phyloP scores from a whole-genome alignment of 306 rosid genomes.

The Inga laurina region DNA sequence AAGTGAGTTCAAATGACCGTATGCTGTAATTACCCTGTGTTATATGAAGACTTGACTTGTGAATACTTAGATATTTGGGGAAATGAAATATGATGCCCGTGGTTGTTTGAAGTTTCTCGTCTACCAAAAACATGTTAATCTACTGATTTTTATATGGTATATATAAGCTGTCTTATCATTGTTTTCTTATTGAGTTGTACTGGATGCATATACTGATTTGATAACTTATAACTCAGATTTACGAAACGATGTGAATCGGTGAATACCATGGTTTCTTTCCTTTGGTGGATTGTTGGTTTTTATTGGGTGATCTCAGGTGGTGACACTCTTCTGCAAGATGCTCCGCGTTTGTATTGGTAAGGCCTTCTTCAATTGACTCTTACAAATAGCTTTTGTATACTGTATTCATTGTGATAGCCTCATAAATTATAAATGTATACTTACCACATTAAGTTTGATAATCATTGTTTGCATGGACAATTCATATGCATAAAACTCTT shows the following conservation, averaged over 20 bases:
- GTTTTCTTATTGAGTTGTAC: conserved; percentile 19
- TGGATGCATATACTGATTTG: conserved; percentile 42
- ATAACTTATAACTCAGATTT: conserved; percentile 45
- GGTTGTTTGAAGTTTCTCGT: conserved; percentile 18
- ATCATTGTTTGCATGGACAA: not conserved
- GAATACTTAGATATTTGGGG: not conserved
- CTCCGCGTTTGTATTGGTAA: conserved; percentile 93
- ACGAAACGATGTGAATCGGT: conserved; percentile 76
- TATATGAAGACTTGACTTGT: not conserved
- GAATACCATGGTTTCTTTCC: conserved; percentile 79
- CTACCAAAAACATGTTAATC: conserved; percentile 33
- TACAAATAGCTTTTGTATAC: not conserved
- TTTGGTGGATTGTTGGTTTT: conserved; percentile 98
- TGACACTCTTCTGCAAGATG: conserved; percentile 62
- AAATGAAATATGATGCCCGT: conserved; percentile 5
- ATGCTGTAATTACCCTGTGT: conserved; percentile 5
- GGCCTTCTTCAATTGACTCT: conserved; percentile 29
- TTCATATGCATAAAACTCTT: not conserved
- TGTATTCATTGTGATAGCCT: conserved; percentile 11
- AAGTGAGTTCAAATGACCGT: not conserved
- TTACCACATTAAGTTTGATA: conserved; percentile 1
- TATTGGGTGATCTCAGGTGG: conserved; percentile 96
- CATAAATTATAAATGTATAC: not conserved
- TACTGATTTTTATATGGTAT: not conserved
- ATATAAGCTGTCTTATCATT: conserved; percentile 19